Conservation (phyloP, 768 basidiomycete genomes). For the Nevesoporus exiguus region DNA sequence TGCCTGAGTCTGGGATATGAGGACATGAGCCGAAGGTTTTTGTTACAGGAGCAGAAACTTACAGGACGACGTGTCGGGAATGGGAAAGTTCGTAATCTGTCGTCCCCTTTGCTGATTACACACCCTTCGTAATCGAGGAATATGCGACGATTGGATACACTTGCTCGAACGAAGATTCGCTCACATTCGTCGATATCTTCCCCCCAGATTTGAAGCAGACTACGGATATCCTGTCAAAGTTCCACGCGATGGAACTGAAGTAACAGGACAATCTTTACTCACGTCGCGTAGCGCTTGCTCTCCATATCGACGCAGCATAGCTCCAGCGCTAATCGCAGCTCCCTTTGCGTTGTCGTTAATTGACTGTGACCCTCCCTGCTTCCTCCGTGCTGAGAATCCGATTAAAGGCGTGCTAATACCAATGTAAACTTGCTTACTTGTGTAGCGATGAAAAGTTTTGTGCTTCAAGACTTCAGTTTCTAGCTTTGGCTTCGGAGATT, state of each 20-base stretch:
- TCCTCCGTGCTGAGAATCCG: slow-evolving; percentile 74
- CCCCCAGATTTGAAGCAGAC: slow-evolving; percentile 77
- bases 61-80: slow-evolving; percentile 96
- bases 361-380: slow-evolving; percentile 95
- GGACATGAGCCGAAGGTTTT: neutral
- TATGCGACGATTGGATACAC: slow-evolving; percentile 78
- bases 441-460: slow-evolving; percentile 98
- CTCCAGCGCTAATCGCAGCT: slow-evolving; percentile 91
- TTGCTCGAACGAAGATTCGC: slow-evolving; percentile 89
- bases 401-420: slow-evolving; percentile 6
- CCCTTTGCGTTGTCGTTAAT: slow-evolving; percentile 92
- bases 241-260: neutral
- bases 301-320: slow-evolving; percentile 89
- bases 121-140: slow-evolving; percentile 89
- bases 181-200: slow-evolving; percentile 87
- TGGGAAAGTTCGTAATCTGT: slow-evolving; percentile 83
- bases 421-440: slow-evolving; percentile 57
- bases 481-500: slow-evolving; percentile 61
- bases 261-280: slow-evolving; percentile 26
- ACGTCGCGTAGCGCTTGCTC: slow-evolving; percentile 91
- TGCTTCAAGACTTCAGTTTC: slow-evolving; percentile 81
- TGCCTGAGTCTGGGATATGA: slow-evolving; percentile 67
- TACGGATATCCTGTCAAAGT: slow-evolving; percentile 74
- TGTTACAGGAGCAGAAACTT: slow-evolving; percentile 25
- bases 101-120: slow-evolving; percentile 73